These are phyloP conservation scores for Pseudopithomyces chartarum DNA, from an alignment of 2,329 filamentous ascomycete genomes.

Conservation along the genomic window DNA sequence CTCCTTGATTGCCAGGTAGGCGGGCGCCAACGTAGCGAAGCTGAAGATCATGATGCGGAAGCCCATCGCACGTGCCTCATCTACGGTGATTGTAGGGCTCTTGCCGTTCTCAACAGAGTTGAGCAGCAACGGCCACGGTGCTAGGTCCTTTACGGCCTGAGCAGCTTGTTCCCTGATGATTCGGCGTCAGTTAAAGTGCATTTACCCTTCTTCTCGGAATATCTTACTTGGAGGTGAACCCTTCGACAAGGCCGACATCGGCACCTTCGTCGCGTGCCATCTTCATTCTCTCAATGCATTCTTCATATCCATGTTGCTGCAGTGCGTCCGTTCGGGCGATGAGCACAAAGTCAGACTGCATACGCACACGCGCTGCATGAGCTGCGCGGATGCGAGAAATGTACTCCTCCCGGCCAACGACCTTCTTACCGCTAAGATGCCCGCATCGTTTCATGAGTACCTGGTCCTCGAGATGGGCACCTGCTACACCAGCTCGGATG, in stretches of 20 bases:
- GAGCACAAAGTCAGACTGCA: constrained; percentile 61
- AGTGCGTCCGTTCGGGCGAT: constrained; percentile 66
- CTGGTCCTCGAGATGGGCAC: constrained; percentile 64
- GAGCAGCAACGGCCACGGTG: constrained; percentile 55
- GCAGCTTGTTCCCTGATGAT: constrained; percentile 50
- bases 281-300: constrained; percentile 57
- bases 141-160: constrained; percentile 50
- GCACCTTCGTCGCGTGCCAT: constrained; percentile 44
- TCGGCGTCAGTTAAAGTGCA: too few relatives aligned
- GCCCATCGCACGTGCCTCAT: constrained; percentile 58
- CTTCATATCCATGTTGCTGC: constrained; percentile 60
- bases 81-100: constrained; percentile 56
- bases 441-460: constrained; percentile 66
- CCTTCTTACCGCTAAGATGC: constrained; percentile 62
- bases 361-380: constrained; percentile 50
- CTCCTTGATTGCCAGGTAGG: constrained; percentile 16
- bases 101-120: constrained; percentile 61
- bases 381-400: constrained; percentile 60
- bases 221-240: constrained; percentile 47
- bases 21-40: constrained; percentile 14
- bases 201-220: too few relatives aligned
- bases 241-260: constrained; percentile 63
- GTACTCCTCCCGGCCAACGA: constrained; percentile 58
- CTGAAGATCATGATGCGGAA: constrained; percentile 34
- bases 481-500: constrained; percentile 58